A percentile compares a stretch with the other conserved stretches of the same genome.
Evolutionary conservation across 192 early-diverging fungal species (phyloP).

Genomic region (Backusella luteola): DNA sequence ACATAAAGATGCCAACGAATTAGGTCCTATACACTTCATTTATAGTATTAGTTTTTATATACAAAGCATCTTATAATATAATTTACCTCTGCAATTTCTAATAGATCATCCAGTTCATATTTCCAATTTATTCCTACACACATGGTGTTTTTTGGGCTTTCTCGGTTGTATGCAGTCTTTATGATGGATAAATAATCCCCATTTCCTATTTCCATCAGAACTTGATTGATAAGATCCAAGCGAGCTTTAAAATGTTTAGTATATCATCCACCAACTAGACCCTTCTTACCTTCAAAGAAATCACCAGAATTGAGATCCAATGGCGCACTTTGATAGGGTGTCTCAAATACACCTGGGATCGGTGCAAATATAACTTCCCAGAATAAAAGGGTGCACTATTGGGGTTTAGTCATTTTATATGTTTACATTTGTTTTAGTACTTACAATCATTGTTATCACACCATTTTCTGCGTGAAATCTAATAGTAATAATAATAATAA

Average conservation of each 20-base stretch:
- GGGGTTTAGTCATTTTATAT: background rate
- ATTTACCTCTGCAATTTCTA: conserved; percentile 51
- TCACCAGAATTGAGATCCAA: conserved; percentile 66
- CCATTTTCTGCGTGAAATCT: conserved; percentile 64
- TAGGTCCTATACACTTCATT: conserved; percentile 56
- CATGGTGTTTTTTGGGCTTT: conserved; percentile 38
- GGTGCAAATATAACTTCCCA: conserved; percentile 70
- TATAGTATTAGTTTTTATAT: background rate
- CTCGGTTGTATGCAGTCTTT: conserved; percentile 35
- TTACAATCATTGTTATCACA: conserved; percentile 52
- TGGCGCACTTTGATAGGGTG: conserved; percentile 64
- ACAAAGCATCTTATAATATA: background rate
- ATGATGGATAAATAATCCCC: conserved; percentile 35
- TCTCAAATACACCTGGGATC: conserved; percentile 66
- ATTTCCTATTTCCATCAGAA: conserved; percentile 33
- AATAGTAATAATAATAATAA: background rate
- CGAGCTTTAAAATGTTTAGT: conserved; percentile 22
- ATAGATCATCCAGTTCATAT: conserved; percentile 38
- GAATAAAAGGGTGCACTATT: conserved; percentile 59
- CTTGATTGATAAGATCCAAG: conserved; percentile 36
- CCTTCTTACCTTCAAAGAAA: conserved; percentile 50
- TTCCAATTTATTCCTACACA: conserved; percentile 54
- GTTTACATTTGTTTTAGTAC: background rate
- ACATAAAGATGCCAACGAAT: conserved; percentile 56
- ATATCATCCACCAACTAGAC: background rate